phyloP scores from a whole-genome alignment of 2,329 filamentous ascomycete genomes.

The Sporothrix pallida region DNA sequence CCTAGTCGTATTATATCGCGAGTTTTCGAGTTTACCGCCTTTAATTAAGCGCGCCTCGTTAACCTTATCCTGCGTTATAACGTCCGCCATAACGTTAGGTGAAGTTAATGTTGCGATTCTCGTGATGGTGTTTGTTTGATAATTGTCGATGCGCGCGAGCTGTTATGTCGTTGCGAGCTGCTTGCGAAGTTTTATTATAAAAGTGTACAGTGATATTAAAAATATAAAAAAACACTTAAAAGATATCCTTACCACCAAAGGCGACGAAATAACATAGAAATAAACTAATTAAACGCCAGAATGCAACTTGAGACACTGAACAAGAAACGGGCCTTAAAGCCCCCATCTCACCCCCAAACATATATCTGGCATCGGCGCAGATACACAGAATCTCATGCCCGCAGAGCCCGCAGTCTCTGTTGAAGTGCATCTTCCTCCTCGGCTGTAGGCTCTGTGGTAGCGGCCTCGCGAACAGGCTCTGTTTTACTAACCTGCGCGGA shows the following conservation, averaged over 20 bases:
- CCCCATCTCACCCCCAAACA: not conserved
- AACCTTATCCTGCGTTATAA: too few relatives aligned
- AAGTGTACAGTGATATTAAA: too few relatives aligned
- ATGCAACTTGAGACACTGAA: not conserved
- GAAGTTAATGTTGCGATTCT: too few relatives aligned
- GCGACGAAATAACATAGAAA: not conserved
- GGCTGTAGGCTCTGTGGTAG: conserved; percentile 70
- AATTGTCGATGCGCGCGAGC: too few relatives aligned
- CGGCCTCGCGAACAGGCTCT: conserved; percentile 60
- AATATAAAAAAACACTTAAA: not conserved
- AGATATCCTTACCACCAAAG: not conserved
- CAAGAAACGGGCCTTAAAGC: too few relatives aligned
- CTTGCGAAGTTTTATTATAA: too few relatives aligned
- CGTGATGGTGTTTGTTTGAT: too few relatives aligned
- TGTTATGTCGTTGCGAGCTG: too few relatives aligned
- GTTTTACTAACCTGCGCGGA: conserved; percentile 60
- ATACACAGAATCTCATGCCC: conserved; percentile 49
- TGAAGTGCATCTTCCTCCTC: conserved; percentile 79
- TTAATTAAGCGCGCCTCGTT: too few relatives aligned
- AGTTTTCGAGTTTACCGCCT: too few relatives aligned
- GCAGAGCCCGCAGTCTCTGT: conserved; percentile 62
- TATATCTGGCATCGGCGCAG: not conserved
- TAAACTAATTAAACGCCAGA: conserved; percentile 8
- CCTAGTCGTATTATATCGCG: too few relatives aligned
- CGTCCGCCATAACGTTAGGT: too few relatives aligned